These are phyloP conservation scores for Porcisia hertigi DNA, from an alignment of 208 protist species.

Conservation along the genomic window DNA sequence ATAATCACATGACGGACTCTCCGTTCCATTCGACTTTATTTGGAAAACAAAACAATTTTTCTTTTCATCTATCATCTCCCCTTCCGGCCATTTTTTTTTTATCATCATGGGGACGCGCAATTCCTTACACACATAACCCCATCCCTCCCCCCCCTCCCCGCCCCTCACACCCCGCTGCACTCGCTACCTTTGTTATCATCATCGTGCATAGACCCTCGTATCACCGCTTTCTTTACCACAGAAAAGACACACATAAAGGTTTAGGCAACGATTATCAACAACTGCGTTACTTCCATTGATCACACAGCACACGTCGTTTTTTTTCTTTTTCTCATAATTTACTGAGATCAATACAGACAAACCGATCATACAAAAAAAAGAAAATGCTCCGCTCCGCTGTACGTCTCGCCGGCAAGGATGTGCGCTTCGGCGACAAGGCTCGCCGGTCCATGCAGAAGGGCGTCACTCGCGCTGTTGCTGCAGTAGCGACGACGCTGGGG, in stretches of 20 bases:
- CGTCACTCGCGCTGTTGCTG: slow-evolving; percentile 95
- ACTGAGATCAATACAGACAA: neutral
- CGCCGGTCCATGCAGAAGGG: slow-evolving; percentile 94
- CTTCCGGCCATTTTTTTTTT: too few species aligned
- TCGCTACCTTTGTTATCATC: too few species aligned
- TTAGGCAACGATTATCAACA: neutral
- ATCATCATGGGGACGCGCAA: too few species aligned
- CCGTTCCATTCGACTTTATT: too few species aligned
- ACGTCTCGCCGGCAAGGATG: slow-evolving; percentile 90
- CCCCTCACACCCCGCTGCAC: too few species aligned
- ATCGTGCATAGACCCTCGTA: neutral
- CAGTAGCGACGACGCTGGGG: slow-evolving; percentile 97
- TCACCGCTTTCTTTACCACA: neutral
- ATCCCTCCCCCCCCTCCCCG: too few species aligned
- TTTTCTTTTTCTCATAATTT: neutral
- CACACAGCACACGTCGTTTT: neutral
- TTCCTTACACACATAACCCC: too few species aligned
- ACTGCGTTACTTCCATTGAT: neutral
- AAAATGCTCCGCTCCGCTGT: slow-evolving; percentile 60
- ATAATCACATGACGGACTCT: neutral
- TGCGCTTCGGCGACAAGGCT: slow-evolving; percentile 94
- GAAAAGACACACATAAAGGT: neutral
- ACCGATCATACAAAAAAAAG: slow-evolving; percentile 8
- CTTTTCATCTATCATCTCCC: too few species aligned
- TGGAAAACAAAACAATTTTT: too few species aligned